These are phyloP conservation scores for Apocynum venetum DNA, from an alignment of 257 asterid species.

Conservation along the genomic window DNA sequence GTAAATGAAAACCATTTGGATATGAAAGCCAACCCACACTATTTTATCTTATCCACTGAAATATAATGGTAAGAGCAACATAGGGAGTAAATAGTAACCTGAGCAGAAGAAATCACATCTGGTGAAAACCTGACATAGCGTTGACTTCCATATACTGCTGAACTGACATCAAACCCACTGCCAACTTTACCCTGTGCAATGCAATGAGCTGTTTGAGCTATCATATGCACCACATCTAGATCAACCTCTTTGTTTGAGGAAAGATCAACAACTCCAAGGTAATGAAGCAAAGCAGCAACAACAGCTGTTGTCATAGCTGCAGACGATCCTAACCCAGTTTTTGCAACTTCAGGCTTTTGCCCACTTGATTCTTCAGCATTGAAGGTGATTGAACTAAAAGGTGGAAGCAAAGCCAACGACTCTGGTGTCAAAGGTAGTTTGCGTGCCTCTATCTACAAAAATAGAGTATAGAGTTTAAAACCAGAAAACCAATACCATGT, in stretches of 20 bases:
- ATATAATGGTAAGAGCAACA: neutral
- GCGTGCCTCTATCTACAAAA: conserved; percentile 76
- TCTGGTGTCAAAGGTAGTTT: conserved; percentile 87
- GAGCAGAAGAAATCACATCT: conserved; percentile 81
- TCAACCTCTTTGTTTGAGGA: conserved; percentile 31
- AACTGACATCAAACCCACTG: conserved; percentile 98
- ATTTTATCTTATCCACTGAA: neutral
- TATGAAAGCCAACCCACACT: neutral
- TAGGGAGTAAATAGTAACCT: conserved; percentile 41
- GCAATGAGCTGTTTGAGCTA: conserved; percentile 98
- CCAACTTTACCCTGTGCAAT: conserved; percentile 99
- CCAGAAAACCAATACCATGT: neutral
- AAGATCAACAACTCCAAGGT: conserved; percentile 77
- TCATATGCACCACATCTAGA: conserved; percentile 78
- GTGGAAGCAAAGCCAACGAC: conserved; percentile 84
- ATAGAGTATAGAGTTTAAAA: neutral
- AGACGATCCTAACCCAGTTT: conserved; percentile 98
- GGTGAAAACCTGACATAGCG: conserved; percentile 92
- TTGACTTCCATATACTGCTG: conserved; percentile 98
- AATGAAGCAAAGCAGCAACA: conserved; percentile 84
- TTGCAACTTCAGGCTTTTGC: conserved; percentile 94
- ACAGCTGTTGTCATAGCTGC: conserved; percentile 99
- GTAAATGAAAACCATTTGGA: neutral
- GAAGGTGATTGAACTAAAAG: conserved; percentile 81
- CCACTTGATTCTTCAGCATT: conserved; percentile 72